These are phyloP conservation scores for Paramecium primaurelia DNA, from an alignment of 73 alveolate genomes.

Conservation along the genomic window DNA sequence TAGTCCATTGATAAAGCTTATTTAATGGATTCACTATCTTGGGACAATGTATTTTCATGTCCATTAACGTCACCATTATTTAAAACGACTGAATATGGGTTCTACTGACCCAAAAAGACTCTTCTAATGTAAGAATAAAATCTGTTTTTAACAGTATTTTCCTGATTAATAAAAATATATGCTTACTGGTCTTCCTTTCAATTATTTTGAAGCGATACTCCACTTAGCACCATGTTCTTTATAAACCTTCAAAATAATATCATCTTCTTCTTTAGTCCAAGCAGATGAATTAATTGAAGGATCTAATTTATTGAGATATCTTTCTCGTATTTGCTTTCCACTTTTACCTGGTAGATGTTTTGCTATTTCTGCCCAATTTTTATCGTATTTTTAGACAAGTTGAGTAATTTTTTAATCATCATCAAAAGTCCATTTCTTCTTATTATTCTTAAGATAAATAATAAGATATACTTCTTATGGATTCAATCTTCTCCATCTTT, in stretches of 20 bases:
- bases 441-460: background rate
- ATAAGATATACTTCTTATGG: background rate
- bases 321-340: conserved; percentile 26
- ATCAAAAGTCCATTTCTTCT: background rate
- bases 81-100: conserved; percentile 23
- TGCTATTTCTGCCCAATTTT: conserved; percentile 47
- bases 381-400: background rate
- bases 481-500: conserved; percentile 49
- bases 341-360: conserved; percentile 20
- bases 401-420: conserved; percentile 21
- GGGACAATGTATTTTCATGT: background rate
- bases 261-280: conserved; percentile 48
- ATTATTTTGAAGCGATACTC: conserved; percentile 42
- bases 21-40: conserved; percentile 2
- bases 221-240: conserved; percentile 46
- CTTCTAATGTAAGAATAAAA: conserved; percentile 28
- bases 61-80: background rate
- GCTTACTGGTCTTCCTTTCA: conserved; percentile 44
- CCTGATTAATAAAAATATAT: background rate
- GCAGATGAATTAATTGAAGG: background rate
- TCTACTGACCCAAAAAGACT: conserved; percentile 32
- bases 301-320: conserved; percentile 40
- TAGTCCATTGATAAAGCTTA: conserved; percentile 27
- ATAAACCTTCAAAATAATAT: background rate
- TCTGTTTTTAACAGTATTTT: conserved; percentile 35